Percentiles rank a stretch among this genome's conserved stretches.
phyloP scores from a whole-genome alignment of 2,329 filamentous ascomycete genomes.

The Leptographium radiaticola region DNA sequence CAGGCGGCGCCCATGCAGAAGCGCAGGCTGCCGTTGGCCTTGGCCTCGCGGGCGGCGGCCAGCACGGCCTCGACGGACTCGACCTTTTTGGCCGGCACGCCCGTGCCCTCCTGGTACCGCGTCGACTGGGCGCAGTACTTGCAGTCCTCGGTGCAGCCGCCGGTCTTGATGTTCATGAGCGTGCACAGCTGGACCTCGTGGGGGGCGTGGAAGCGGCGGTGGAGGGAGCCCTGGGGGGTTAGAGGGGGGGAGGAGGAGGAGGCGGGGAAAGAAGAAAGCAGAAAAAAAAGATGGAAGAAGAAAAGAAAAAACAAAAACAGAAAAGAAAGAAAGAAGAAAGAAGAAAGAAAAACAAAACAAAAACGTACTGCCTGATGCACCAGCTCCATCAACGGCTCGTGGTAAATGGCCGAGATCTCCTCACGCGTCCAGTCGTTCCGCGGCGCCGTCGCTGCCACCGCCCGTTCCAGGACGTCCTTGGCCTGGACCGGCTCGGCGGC shows the following conservation, averaged over 20 bases:
- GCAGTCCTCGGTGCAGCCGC: constrained; percentile 85
- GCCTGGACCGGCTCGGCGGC: background rate
- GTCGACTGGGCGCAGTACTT: constrained; percentile 87
- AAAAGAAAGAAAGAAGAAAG: background rate
- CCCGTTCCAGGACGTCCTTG: constrained; percentile 27
- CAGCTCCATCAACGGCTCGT: constrained; percentile 69
- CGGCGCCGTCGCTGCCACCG: constrained; percentile 46
- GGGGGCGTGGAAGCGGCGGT: constrained; percentile 76
- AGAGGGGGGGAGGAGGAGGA: background rate
- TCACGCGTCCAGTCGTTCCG: constrained; percentile 69
- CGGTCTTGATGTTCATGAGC: constrained; percentile 93
- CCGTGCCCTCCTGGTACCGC: constrained; percentile 62
- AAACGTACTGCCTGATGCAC: constrained; percentile 55
- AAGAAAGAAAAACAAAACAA: background rate
- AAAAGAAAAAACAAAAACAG: constrained; percentile 14
- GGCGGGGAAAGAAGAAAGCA: background rate
- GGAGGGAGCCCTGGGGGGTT: constrained; percentile 49
- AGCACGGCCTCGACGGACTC: constrained; percentile 71
- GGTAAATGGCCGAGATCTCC: constrained; percentile 71
- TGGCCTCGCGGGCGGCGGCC: constrained; percentile 61
- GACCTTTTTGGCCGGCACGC: constrained; percentile 67
- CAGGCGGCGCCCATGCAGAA: constrained; percentile 96
- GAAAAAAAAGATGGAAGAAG: background rate
- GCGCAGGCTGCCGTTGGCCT: constrained; percentile 72
- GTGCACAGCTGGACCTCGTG: constrained; percentile 83